A percentile compares a stretch with the other conserved stretches of the same genome.
Evolutionary conservation across 345 rosid species (phyloP).

Genomic region (Angophora floribunda): DNA sequence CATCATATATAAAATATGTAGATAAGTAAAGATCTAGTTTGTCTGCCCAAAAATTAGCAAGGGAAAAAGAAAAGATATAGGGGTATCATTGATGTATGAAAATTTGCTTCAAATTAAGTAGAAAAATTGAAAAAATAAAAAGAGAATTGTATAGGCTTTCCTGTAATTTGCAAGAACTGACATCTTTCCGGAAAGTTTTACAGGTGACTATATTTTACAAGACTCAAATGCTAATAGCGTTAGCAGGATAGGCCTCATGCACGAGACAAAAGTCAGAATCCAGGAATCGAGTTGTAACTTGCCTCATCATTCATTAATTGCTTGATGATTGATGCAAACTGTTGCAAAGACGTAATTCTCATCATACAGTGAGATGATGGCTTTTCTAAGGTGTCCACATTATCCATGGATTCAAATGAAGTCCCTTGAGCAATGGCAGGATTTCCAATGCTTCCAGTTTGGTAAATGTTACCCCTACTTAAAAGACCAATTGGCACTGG

Average conservation of each 20-base stretch:
- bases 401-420: conserved; percentile 73
- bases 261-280: not conserved
- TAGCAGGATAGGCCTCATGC: not conserved
- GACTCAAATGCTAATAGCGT: not conserved
- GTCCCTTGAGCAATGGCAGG: conserved; percentile 63
- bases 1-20: not conserved
- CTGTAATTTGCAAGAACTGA: not conserved
- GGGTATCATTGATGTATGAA: not conserved
- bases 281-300: not conserved
- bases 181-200: not conserved
- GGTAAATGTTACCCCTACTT: conserved; percentile 16
- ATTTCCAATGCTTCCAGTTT: conserved; percentile 52
- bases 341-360: conserved; percentile 73
- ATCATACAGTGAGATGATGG: conserved; percentile 63
- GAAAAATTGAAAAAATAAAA: not conserved
- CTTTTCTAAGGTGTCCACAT: conserved; percentile 61
- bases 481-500: conserved; percentile 60
- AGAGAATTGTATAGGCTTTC: not conserved
- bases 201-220: not conserved
- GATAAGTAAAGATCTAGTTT: not conserved
- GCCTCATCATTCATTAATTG: conserved; percentile 71
- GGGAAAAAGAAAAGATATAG: not conserved
- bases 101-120: not conserved
- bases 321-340: conserved; percentile 57
- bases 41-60: not conserved